Evolutionary conservation across 2,329 filamentous ascomycete species (phyloP).

Genomic region (Thelonectria rubi): DNA sequence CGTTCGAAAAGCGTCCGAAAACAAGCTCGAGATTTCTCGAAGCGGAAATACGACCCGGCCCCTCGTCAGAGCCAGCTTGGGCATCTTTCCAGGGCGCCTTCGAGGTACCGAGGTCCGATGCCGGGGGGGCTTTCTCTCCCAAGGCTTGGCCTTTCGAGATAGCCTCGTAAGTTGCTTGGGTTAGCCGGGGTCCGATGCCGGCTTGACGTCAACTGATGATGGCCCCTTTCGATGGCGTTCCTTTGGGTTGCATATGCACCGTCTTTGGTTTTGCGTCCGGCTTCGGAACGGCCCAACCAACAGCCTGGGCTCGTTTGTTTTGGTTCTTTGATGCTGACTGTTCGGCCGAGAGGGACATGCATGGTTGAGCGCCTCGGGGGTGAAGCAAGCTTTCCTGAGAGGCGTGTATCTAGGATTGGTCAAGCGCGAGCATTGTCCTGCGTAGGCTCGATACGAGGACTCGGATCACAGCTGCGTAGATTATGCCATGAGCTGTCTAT

Average conservation of each 20-base stretch:
- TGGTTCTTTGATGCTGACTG: background rate
- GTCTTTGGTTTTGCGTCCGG: conserved; percentile 1
- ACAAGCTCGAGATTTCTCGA: too few relatives aligned
- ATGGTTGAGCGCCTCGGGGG: background rate
- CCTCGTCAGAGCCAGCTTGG: too few relatives aligned
- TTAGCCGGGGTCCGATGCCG: conserved; percentile 15
- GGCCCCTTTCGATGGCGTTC: background rate
- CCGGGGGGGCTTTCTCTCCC: background rate
- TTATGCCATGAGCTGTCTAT: too few relatives aligned
- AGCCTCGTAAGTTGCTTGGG: background rate
- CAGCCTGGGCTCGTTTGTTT: background rate
- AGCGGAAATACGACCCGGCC: too few relatives aligned
- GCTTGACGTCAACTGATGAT: background rate
- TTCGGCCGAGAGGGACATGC: conserved; percentile 1
- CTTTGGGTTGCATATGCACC: conserved; percentile 1
- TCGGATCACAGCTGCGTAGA: too few relatives aligned
- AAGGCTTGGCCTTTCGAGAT: background rate
- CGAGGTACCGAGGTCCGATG: background rate
- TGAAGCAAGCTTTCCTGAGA: background rate
- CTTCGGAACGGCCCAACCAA: conserved; percentile 9
- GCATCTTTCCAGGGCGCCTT: background rate
- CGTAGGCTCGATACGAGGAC: too few relatives aligned
- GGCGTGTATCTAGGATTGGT: too few relatives aligned
- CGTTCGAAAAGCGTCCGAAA: too few relatives aligned
- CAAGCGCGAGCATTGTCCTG: too few relatives aligned